Base-by-base conservation (phyloP, 805 yeast genomes). In the Monosporozyma servazzii region DNA sequence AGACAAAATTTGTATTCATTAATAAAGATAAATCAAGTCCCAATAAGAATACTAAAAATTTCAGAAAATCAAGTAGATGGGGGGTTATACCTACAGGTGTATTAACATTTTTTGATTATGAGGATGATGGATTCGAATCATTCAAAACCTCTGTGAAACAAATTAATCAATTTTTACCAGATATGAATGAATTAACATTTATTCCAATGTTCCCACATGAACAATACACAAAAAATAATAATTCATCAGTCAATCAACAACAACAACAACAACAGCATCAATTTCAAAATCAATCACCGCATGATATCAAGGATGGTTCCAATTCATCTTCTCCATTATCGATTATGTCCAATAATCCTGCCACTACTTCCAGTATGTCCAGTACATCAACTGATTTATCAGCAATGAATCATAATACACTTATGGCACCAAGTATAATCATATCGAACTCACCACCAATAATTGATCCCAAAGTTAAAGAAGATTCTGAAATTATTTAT, bases 401-500 rank as follows among this genome's bases (percentile, higher is more conserved):
- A 5, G 11, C 29, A 4, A 21, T 21, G 25, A 41, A 21, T 10
- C 21, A 41, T 21, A 27, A 41, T 4, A 21, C n/a, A 1, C 44
- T 41, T 41, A 10, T 41, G 23, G 27, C 21, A 9, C 44, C 44
- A 5, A 41, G 15, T 15, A 21, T 41, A 10, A 41, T 41, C 15
- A 18, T 41, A 5, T 41, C 44, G 18, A 39, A 39, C 15, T 41
- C 44, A 9, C 25, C 29, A 21, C 17, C 44, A 37, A 17, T 18
- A 5, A 8, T 8, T 37, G 41, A 37, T 37, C 21, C 41, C 17
- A 17, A 17, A 21, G 23, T 37, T 4, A 17, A 41, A 21, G 44
- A 41, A 13, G 44, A 41, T 20, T 27, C 21, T 18, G 44, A 41
- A 29, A 33, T 47, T 36, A 49, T 36, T 20, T 46, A 48, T 48